These are phyloP conservation scores for Zygosaccharomyces pseudobailii DNA, from an alignment of 1,139 yeast genomes.

Conservation along the genomic window DNA sequence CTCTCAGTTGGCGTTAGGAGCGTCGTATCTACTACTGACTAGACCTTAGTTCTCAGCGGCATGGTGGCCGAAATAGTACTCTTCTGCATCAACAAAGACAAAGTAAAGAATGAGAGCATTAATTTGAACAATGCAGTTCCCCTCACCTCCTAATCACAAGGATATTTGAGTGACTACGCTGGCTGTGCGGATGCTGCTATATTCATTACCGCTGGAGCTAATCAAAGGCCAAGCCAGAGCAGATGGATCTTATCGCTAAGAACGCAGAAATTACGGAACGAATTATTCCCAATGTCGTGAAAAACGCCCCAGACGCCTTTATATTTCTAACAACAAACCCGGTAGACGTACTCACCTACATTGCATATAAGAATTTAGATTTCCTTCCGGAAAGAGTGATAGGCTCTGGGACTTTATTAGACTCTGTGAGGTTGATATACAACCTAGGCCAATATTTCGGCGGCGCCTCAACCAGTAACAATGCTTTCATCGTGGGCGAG, in stretches of 20 bases:
- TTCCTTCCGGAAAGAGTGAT: slow-evolving; percentile 8
- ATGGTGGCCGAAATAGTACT: slow-evolving; percentile 10
- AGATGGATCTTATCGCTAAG: slow-evolving; percentile 10
- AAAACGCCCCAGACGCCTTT: slow-evolving; percentile 9
- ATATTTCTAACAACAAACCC: slow-evolving; percentile 11
- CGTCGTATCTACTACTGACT: background rate
- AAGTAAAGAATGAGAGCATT: slow-evolving; percentile 9
- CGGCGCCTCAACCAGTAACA: slow-evolving; percentile 4
- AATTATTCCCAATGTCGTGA: slow-evolving; percentile 11
- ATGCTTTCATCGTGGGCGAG: slow-evolving; percentile 10
- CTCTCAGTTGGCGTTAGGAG: background rate
- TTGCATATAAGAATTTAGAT: slow-evolving; percentile 6
- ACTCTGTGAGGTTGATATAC: slow-evolving; percentile 8
- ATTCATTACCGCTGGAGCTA: slow-evolving; percentile 10
- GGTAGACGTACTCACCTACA: slow-evolving; percentile 9
- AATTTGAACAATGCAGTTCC: slow-evolving; percentile 11
- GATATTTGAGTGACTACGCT: slow-evolving; percentile 5
- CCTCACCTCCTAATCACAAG: slow-evolving; percentile 4
- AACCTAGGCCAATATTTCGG: slow-evolving; percentile 8
- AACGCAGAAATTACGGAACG: slow-evolving; percentile 9
- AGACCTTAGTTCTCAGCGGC: slow-evolving; percentile 5
- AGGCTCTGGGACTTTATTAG: slow-evolving; percentile 10
- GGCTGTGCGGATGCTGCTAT: slow-evolving; percentile 10
- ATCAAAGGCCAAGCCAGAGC: slow-evolving; percentile 9
- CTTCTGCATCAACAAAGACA: slow-evolving; percentile 8